Evolutionary conservation across 345 rosid species (phyloP), one percentile per base, ranked within the genome.

Genomic region (Hirschfeldia incana): DNA sequence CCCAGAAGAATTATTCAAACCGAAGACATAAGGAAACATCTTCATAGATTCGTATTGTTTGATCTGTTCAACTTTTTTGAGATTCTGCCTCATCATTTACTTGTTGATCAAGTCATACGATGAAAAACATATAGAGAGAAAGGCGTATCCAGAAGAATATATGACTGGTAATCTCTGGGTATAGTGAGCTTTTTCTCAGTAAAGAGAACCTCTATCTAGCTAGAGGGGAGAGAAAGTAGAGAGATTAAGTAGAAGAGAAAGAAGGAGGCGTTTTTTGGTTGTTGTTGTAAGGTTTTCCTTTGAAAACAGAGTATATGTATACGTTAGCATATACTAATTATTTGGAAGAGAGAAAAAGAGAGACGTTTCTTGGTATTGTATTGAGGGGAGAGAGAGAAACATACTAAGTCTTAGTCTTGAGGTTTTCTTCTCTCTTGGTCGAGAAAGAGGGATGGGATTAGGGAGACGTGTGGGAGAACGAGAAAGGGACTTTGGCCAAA

Each of bases 401-500:
- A 34, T 11, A 64, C 34, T 2, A 9, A 53, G 77, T 78, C 69
- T 66, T 72, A 53, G 77, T 78, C 69, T 66, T 72, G 13, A 6
- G 62, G 15, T 66, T 49, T 26, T 61, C n/a, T 79, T 69, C 61
- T 72, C 26, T 58, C 6, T 44, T 33, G 8, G 73, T 44, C 53
- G 2, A 55, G 30, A 32, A 21, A 37, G 39, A 53, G 60, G 8
- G n/a, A 26, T 4, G 29, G 39, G 55, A 57, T 51, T 44, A 26
- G n/a, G 69, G 73, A 80, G 76, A 75, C 80, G 83, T 80, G 80
- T 80, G 83, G 80, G 76, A 70, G 39, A 80, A 26, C 13, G 64
- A 80, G 80, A 80, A 80, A 80, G 80, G 69, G 83, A 80, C 76
- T 55, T 75, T 37, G 42, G 79, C 76, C 83, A 74, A 69, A 69